A percentile compares a stretch with the other conserved stretches of the same genome.
Conservation (phyloP, 129 eudicot species). For the Tanacetum coccineum region DNA sequence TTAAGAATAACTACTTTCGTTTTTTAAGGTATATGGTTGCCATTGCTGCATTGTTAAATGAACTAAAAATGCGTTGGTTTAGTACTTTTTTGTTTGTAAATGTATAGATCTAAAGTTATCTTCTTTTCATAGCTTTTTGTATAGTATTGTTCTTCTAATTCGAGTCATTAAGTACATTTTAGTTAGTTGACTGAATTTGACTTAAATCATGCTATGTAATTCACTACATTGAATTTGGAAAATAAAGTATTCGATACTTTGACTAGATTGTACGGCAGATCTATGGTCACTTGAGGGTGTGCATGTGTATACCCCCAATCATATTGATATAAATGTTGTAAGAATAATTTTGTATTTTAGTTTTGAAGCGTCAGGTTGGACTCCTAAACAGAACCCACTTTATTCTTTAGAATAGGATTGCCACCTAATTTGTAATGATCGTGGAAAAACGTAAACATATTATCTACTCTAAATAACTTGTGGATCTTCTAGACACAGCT, state of each 20-base stretch:
- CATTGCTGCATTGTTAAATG: constrained; percentile 13
- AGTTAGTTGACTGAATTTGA: constrained; percentile 10
- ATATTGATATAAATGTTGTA: neutral
- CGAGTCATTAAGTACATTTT: neutral
- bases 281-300: neutral
- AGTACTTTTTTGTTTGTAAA: constrained; percentile 11
- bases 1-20: too few relatives aligned
- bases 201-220: neutral
- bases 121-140: neutral
- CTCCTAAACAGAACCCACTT: constrained; percentile 5
- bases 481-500: too few relatives aligned
- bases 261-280: constrained; percentile 7
- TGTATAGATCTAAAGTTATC: constrained; percentile 12
- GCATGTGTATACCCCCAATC: neutral
- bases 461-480: too few relatives aligned
- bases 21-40: too few relatives aligned
- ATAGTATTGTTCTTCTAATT: neutral
- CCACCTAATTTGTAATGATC: too few relatives aligned
- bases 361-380: constrained; percentile 3
- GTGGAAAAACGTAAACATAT: too few relatives aligned
- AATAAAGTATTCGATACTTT: neutral
- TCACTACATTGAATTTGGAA: constrained; percentile 1
- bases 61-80: constrained; percentile 4
- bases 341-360: neutral
- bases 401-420: neutral